These are phyloP conservation scores for Liquidambar formosana DNA, from an alignment of 164 flowering plant species.

Conservation along the genomic window DNA sequence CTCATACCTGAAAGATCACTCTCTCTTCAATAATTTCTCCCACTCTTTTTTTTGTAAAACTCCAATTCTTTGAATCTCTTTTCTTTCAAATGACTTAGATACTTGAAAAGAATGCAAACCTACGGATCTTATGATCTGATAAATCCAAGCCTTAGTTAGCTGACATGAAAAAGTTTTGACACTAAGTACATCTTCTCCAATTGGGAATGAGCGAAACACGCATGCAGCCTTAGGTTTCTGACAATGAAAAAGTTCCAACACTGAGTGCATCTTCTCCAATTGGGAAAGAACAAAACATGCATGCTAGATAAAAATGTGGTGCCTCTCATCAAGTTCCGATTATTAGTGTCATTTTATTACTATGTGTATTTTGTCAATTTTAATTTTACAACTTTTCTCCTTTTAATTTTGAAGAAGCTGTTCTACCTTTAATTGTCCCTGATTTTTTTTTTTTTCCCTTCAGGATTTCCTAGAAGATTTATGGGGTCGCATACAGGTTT, in stretches of 20 bases:
- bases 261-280: not conserved
- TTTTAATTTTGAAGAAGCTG: not conserved
- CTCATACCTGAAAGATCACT: too few relatives aligned
- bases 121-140: too few relatives aligned
- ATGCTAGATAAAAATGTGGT: too few relatives aligned
- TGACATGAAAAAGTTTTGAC: not conserved
- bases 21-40: too few relatives aligned
- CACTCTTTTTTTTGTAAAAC: too few relatives aligned
- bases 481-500: conserved; percentile 71
- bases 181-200: not conserved
- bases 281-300: not conserved
- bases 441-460: conserved; percentile 5
- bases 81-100: too few relatives aligned
- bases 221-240: too few relatives aligned
- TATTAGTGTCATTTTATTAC: too few relatives aligned
- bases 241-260: not conserved
- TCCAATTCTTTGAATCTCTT: too few relatives aligned
- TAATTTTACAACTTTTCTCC: not conserved
- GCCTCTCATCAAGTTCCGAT: too few relatives aligned
- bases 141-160: not conserved
- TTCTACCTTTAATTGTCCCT: not conserved
- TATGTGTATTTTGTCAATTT: too few relatives aligned
- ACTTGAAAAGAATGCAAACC: too few relatives aligned
- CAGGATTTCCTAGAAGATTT: conserved; percentile 97
- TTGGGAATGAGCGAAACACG: not conserved